Base-by-base conservation (phyloP, 805 yeast species). In the Wickerhamomyces alni region DNA sequence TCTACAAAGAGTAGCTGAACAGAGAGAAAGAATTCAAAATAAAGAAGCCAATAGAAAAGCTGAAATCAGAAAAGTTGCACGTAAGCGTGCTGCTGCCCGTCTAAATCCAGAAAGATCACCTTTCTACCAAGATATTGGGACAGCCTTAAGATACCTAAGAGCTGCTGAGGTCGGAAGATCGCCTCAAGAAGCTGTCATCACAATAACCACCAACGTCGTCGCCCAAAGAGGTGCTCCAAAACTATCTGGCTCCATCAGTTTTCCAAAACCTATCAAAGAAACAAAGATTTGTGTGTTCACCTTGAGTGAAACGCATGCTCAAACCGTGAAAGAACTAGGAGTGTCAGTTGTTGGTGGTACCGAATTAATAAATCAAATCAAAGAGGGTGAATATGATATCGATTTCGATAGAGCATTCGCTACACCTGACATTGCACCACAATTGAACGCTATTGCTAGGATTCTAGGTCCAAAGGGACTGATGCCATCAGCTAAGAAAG, bases 121-220 rank as follows among this genome's bases (percentile, higher is more conserved):
- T 2, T 66, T 83, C 39, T 82, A 77, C 55, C 77, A 85, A 83
- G 80, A 76, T 36, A 69, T 87, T 8, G 75, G 84, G 6, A 61
- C 66, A 24, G 96, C 97, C 2, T 61, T 87, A 59, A 72, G 84
- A 51, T 88, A 80, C 55, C 58, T 91, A 41, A 72, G 96, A 46
- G 96, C 98, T 0, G 77, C 88, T 5, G 96, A 88, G 61, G 94
- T 88, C 5, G 98, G 99, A 5, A 77, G 84, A 55, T 77, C 91
- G 3, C 66, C 72, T 5, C 64, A 72, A n/a, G 78, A 80, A 50
- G 79, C 91, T 17, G 81, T 89, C 18, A 68, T 91, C 30, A 68
- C 84, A 15, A 61, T 85, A 39, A 75, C 82, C 38, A 72, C 86
- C 15, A 66, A 75, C 15, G 69, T 88, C 24, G 72, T 81, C 10